Evolutionary conservation across 1,284 basidiomycete species (phyloP).

Genomic region (Pseudozyma flocculosa): DNA sequence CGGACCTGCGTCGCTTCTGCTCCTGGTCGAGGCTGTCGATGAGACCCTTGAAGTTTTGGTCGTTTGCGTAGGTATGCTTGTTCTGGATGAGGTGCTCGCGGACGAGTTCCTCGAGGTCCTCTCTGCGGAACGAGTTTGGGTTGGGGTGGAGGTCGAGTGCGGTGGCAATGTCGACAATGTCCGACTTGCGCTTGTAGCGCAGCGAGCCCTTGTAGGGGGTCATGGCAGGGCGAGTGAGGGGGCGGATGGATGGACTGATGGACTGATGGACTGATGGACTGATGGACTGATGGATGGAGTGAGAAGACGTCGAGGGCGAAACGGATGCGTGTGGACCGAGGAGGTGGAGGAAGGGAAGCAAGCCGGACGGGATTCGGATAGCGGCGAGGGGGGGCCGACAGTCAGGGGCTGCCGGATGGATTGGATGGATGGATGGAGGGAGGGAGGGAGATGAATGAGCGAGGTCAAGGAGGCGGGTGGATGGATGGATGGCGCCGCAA

Average conservation of each 20-base stretch:
- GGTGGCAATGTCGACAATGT: conserved; percentile 43
- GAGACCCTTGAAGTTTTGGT: conserved; percentile 37
- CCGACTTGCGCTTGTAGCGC: conserved; percentile 44
- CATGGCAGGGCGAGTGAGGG: neutral
- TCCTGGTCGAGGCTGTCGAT: conserved; percentile 41
- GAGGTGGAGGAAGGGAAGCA: too few species aligned
- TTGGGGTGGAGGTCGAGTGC: conserved; percentile 37
- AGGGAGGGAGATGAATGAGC: too few species aligned
- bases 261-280: conserved; percentile 18
- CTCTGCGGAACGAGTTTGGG: conserved; percentile 24
- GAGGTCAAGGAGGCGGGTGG: too few species aligned
- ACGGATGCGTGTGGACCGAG: too few species aligned
- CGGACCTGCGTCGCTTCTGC: conserved; percentile 17
- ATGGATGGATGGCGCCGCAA: too few species aligned
- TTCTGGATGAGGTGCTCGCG: conserved; percentile 33
- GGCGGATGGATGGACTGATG: conserved; percentile 1
- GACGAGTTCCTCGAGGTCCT: conserved; percentile 44
- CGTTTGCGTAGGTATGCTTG: conserved; percentile 24
- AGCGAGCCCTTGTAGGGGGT: conserved; percentile 36
- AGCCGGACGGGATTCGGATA: too few species aligned
- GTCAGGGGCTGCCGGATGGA: too few species aligned
- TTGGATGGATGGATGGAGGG: too few species aligned
- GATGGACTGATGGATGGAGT: neutral
- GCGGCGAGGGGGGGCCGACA: too few species aligned
- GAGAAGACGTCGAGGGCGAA: too few species aligned